Evolutionary conservation across 345 rosid species (phyloP).

Genomic region (Pugionium dolabratum): DNA sequence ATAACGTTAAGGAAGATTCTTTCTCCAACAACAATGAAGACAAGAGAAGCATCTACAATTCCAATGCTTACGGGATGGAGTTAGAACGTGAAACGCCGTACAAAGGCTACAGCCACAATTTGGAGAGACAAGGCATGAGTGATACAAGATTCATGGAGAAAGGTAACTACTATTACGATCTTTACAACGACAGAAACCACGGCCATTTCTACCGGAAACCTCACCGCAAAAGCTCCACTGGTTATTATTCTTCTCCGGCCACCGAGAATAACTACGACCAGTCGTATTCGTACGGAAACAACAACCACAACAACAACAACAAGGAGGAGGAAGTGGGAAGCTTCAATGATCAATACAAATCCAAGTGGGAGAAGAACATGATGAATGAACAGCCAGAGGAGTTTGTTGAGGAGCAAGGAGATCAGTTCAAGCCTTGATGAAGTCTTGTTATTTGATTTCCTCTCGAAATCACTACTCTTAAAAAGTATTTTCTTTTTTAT

Average conservation of each 20-base stretch:
- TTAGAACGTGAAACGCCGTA: conserved; percentile 37
- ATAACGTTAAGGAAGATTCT: conserved; percentile 23
- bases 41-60: conserved; percentile 32
- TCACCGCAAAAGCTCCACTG: conserved; percentile 28
- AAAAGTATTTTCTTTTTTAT: conserved; percentile 20
- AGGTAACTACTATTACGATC: conserved; percentile 44
- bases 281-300: conserved; percentile 29
- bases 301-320: conserved; percentile 33
- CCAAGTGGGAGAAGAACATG: conserved; percentile 39
- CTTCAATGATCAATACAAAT: conserved; percentile 38
- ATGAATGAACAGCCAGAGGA: conserved; percentile 31
- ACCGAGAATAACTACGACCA: conserved; percentile 35
- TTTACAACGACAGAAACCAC: conserved; percentile 38
- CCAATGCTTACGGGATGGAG: conserved; percentile 38
- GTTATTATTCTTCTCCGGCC: conserved; percentile 31
- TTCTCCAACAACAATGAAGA: conserved; percentile 30
- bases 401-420: conserved; percentile 39
- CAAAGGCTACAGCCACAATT: conserved; percentile 38
- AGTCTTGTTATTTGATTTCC: conserved; percentile 27
- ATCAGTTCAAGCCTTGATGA: conserved; percentile 40
- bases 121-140: conserved; percentile 50
- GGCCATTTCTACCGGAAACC: conserved; percentile 34
- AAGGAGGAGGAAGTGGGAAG: conserved; percentile 22
- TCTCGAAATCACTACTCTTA: conserved; percentile 33
- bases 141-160: conserved; percentile 52